Base-by-base conservation (phyloP, 163 green algal species). In the Chloromonas sp. region DNA sequence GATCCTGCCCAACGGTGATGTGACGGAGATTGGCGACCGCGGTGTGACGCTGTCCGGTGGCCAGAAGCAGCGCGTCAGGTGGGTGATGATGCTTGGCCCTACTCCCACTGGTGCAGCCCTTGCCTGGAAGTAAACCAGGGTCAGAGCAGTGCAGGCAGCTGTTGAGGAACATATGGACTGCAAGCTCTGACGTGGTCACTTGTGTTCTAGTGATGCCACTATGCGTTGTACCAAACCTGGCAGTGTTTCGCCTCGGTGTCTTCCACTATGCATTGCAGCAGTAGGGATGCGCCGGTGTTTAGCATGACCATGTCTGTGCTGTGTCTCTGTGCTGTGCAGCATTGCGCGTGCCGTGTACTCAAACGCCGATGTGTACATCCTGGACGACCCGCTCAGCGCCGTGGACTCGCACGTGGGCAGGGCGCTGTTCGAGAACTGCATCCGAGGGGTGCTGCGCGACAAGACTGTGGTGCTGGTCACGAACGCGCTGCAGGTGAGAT, bases 381-480 rank as follows among this genome's bases (percentile, higher is more conserved):
- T 99, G 84, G 97, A 99, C 85, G 97, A 99, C 86, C 97, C 97
- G 0, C 90, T 99, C 1, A 94, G 87, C 3, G 97, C 85, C 0
- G 85, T 83, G 15, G n/a, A 83, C 59, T 83, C 14, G 13, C 60
- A 83, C 60, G 57, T 83, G 8, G 94, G 94, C 0, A 81, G 91
- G 0, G 92, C 95, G 66, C 88, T 98, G 61, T 97, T 98, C 77
- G 88, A 98, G 81, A 61, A 92, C 36, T 98, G 94, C 91, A 92
- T 99, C 60, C 81, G 84, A 36, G 96, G 95, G 1, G 59, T 61
- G 2, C 61, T 83, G 80, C 14, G n/a, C 14, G 79, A 36, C 79
- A 82, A 83, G 80, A 77, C 60, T 1, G 60, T 83, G 60, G 57
- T 79, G 5, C 15, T 74, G 66, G 66, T 36, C 13, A 60, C 74